Percentiles rank a stretch among this genome's conserved stretches.
Conservation (phyloP, 202 grass and related monocot genomes). For the Carex arenaria region DNA sequence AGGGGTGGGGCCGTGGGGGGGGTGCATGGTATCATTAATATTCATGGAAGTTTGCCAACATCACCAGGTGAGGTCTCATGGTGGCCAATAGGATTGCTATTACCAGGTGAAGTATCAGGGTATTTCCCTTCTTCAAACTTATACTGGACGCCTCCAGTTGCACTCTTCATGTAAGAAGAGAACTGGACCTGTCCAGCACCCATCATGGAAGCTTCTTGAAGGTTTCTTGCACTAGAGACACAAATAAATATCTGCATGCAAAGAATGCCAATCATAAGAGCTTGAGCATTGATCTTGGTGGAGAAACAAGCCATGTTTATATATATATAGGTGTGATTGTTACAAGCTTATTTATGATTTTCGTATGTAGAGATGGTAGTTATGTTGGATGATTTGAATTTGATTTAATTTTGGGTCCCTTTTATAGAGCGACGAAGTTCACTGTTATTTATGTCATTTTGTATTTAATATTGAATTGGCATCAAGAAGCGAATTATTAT, state of each 20-base stretch:
- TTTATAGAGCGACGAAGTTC: conserved; percentile 9
- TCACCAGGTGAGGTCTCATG: not conserved
- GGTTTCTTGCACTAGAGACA: not conserved
- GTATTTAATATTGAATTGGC: not conserved
- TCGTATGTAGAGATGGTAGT: not conserved
- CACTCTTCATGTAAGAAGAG: not conserved
- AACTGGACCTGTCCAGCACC: not conserved
- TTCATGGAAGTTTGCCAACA: not conserved
- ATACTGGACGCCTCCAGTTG: not conserved
- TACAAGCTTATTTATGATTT: not conserved
- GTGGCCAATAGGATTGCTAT: conserved; percentile 7
- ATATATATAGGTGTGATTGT: no score
- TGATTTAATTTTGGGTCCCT: not conserved
- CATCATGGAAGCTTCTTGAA: not conserved
- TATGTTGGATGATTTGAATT: not conserved
- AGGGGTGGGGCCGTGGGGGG: no score
- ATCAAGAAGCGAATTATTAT: not conserved
- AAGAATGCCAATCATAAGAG: not conserved
- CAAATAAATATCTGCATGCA: not conserved
- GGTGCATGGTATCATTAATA: no score
- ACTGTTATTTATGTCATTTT: not conserved
- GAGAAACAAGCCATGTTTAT: not conserved
- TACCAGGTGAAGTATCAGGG: conserved; percentile 1
- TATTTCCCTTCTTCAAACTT: not conserved
- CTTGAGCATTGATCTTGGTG: not conserved